Evolutionary conservation across 2,329 filamentous ascomycete genomes (phyloP).

Genomic region (Fusarium marasasianum): DNA sequence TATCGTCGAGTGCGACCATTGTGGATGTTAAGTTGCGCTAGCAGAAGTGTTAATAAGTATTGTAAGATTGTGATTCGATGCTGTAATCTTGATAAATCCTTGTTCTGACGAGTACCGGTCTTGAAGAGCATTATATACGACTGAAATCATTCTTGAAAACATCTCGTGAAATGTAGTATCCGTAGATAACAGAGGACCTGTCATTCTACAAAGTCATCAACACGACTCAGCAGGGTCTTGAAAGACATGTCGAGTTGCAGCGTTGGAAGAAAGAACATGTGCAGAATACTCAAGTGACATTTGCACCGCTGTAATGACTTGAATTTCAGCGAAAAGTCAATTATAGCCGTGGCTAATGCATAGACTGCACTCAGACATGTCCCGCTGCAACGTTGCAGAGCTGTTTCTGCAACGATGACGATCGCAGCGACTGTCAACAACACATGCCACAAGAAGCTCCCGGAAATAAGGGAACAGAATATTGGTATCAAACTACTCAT

Average conservation of each 20-base stretch:
- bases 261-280: neutral
- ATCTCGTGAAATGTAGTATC: too few relatives aligned
- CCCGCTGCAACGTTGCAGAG: slow-evolving; percentile 14
- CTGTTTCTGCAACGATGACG: neutral
- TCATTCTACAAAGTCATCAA: slow-evolving; percentile 10
- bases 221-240: slow-evolving; percentile 3
- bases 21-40: neutral
- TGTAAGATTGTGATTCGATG: neutral
- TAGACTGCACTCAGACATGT: neutral
- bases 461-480: neutral
- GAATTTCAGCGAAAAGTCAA: too few relatives aligned
- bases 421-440: neutral
- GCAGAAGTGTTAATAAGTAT: neutral
- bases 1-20: slow-evolving; percentile 20
- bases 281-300: slow-evolving; percentile 14
- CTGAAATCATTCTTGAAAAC: neutral
- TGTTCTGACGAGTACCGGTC: too few relatives aligned
- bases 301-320: neutral
- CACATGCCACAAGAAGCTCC: neutral
- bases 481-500: fast-evolving
- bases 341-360: neutral
- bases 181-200: neutral
- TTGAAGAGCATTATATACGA: neutral
- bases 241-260: neutral
- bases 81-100: too few relatives aligned